phyloP scores from a whole-genome alignment of 2,329 filamentous ascomycete species.

The Mariannaea sp. region DNA sequence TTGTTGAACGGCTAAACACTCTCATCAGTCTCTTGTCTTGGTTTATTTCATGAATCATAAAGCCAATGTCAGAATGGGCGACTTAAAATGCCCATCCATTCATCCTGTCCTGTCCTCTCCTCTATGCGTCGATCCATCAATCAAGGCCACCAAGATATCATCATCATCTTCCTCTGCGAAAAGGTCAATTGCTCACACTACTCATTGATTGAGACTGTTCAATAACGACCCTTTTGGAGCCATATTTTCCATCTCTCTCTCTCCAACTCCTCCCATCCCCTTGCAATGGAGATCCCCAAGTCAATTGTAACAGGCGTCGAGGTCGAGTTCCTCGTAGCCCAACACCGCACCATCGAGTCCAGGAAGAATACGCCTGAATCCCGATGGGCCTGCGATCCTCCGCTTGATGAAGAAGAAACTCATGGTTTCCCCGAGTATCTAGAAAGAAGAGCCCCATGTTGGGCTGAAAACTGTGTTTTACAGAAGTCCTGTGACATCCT shows the following conservation, averaged over 20 bases:
- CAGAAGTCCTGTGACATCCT: slow-evolving; percentile 32
- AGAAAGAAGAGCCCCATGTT: not conserved
- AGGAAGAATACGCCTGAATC: not conserved
- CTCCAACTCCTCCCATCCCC: not conserved
- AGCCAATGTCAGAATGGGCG: no score
- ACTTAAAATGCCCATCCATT: no score
- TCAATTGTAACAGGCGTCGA: slow-evolving; percentile 33
- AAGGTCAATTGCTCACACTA: no score
- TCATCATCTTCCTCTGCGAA: no score
- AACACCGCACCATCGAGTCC: slow-evolving; percentile 15
- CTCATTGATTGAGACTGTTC: no score
- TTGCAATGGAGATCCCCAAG: not conserved
- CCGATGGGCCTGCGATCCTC: slow-evolving; percentile 24
- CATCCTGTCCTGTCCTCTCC: no score
- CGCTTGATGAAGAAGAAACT: slow-evolving; percentile 11
- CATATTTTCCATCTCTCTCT: not conserved
- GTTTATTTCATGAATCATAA: no score
- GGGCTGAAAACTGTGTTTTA: slow-evolving; percentile 11
- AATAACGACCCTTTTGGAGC: no score
- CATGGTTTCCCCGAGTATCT: not conserved
- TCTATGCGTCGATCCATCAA: no score
- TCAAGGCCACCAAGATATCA: no score
- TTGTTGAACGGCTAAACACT: no score
- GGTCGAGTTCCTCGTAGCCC: slow-evolving; percentile 37
- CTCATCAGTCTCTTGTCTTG: no score